These are phyloP conservation scores for Colletotrichum spaethianum DNA, from an alignment of 2,329 filamentous ascomycete species.

Conservation along the genomic window DNA sequence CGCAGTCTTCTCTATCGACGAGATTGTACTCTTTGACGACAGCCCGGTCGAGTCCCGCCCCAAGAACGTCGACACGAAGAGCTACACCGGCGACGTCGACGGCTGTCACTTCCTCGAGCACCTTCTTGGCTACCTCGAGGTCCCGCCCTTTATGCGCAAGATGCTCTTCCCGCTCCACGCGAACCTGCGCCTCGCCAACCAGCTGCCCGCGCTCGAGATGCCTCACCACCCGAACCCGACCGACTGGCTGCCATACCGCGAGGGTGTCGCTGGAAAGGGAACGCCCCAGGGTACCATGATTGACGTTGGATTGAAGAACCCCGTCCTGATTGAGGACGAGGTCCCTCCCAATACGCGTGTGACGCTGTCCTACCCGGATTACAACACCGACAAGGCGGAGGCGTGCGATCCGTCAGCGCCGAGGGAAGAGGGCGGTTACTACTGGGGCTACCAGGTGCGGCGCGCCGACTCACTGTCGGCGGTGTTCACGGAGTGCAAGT, in stretches of 20 bases:
- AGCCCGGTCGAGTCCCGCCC: conserved; percentile 62
- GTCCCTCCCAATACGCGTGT: conserved; percentile 81
- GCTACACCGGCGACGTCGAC: conserved; percentile 79
- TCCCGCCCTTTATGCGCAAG: conserved; percentile 85
- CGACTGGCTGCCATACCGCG: conserved; percentile 85
- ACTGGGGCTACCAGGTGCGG: conserved; percentile 86
- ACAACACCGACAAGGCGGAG: conserved; percentile 64
- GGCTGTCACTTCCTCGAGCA: conserved; percentile 86
- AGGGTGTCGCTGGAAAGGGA: conserved; percentile 76
- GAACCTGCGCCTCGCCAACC: conserved; percentile 80
- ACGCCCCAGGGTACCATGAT: conserved; percentile 66
- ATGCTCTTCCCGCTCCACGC: conserved; percentile 83
- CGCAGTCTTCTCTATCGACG: conserved; percentile 87
- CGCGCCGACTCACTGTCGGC: conserved; percentile 75
- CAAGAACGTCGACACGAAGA: conserved; percentile 62
- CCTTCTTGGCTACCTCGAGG: conserved; percentile 85
- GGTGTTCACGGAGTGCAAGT: conserved; percentile 84
- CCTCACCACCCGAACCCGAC: conserved; percentile 84
- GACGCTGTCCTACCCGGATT: conserved; percentile 76
- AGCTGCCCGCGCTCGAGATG: conserved; percentile 85
- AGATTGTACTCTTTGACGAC: conserved; percentile 87
- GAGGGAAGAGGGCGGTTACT: conserved; percentile 83
- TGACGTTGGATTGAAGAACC: conserved; percentile 70
- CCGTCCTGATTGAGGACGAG: conserved; percentile 68
- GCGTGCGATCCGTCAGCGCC: conserved; percentile 79